Evolutionary conservation across 2,329 filamentous ascomycete species (phyloP).

Genomic region (Apiospora malaysiana): DNA sequence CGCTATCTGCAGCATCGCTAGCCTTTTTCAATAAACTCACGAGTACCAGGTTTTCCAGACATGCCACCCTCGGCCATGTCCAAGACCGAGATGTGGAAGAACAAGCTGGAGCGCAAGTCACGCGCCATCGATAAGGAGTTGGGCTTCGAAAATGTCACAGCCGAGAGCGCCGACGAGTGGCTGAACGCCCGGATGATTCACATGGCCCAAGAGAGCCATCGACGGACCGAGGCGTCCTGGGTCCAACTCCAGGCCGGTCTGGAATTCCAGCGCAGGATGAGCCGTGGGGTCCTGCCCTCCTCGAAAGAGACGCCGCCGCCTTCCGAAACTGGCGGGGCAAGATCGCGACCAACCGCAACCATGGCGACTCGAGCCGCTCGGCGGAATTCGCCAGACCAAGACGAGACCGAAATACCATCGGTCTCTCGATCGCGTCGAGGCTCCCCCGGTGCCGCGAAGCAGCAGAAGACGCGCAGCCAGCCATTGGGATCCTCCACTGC

Average conservation of each 20-base stretch:
- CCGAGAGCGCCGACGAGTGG: background rate
- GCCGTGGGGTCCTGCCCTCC: constrained; percentile 7
- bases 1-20: background rate
- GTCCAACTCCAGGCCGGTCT: background rate
- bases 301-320: background rate
- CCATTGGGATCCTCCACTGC: background rate
- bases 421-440: too few species aligned
- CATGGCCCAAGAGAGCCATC: background rate
- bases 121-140: constrained; percentile 3
- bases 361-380: background rate
- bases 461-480: background rate
- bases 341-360: background rate
- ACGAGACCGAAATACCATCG: background rate
- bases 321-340: background rate
- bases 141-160: background rate
- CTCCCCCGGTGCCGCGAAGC: background rate
- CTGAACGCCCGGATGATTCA: background rate
- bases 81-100: background rate
- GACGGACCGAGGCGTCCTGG: background rate
- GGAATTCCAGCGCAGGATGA: constrained; percentile 8
- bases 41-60: background rate
- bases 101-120: constrained; percentile 11
- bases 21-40: background rate
- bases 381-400: background rate
- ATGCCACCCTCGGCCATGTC: background rate